Base-by-base conservation (phyloP, 1,139 yeast species). In the Yamadazyma dendronema region DNA sequence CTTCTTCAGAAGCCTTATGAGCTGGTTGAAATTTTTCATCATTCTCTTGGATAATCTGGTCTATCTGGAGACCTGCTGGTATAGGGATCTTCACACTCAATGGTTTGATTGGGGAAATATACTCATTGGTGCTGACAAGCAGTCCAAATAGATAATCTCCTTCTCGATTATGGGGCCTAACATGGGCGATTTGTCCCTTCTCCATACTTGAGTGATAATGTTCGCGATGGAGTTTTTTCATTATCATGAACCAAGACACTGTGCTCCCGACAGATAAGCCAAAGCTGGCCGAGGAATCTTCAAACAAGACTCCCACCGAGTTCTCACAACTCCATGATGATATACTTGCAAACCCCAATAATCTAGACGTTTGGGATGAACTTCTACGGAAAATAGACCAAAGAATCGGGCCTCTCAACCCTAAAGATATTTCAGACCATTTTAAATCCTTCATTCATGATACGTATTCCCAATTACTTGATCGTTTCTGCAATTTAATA, bases 401-500 rank as follows among this genome's bases (percentile, higher is more conserved):
- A 12, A 39, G 47, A 24, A 42, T 54, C 14, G 49, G 52, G 11
- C 39, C 43, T 13, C 38, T 43, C 11, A 44, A 42, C 31, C 35
- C 42, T 4, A 43, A 43, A 16, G 46, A 44, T 17, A 34, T 53
- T 11, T 37, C 50, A 16, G 28, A 40, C 5, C 57, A 50, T 13
- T 53, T 61, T 35, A 62, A 61, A 38, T 30, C 25, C 10, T 44
- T 47, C n/a, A 51, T 58, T 0, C 34, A 47, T 24, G 37, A 40
- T 4, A 37, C 49, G 15, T 67, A 64, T 42, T 14, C 35, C 4
- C 62, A 62, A 16, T 53, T 81, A 4, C 54, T 83, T 19, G 44
- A 59, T 0, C 56, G 74, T 36, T 82, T 72, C 47, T 90, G 90
- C 0, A 67, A 75, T 41, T 59, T 79, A 29, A 65, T 69, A n/a